Base-by-base conservation (phyloP, 257 asterid genomes). In the Cruciata laevipes region DNA sequence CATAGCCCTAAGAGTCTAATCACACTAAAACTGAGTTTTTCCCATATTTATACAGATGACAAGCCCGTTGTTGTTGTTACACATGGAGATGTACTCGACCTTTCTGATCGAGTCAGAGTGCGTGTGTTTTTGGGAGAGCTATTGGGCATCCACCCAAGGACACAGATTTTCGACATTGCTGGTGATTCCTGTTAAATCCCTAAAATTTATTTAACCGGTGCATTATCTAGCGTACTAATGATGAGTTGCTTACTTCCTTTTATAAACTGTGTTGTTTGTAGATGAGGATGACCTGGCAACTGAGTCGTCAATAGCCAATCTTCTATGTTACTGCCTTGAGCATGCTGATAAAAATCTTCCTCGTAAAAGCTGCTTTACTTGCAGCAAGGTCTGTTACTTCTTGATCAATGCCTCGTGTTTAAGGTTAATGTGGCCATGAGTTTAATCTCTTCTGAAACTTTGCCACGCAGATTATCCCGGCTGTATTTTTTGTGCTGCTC, bases 51-150 rank as follows among this genome's bases (percentile, higher is more conserved):
- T 37, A 73, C 86, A 91, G 98, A 92, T 73, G 93, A 87, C 82
- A 92, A 83, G 82, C 98, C 98, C 49, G 90, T 72, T n/a, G 74
- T 92, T 61, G 97, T 82, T 63, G 78, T 92, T 66, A 87, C 97
- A 1, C 98, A 92, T 66, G 98, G 98, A 70, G 98, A 92, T 80
- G 71, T 92, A 70, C 85, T 92, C 16, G 60, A 86, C 12, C 82
- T 82, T 65, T 49, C 80, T 55, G 95, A 87, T 62, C 93, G 96
- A 44, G 83, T 75, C 13, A 75, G 76, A 38, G 71, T 89, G 6
- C 84, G 96, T 42, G 66, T 81, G 72, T 75, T 82, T 76, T 74
- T 89, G 63, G 97, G 91, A 67, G 82, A 83, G 67, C 78, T 89
- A 68, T 82, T 92, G 52, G 90, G 96, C 20, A 69, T 87, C 49